These are phyloP conservation scores for Mycena venus DNA, from an alignment of 768 basidiomycete genomes.

Conservation along the genomic window DNA sequence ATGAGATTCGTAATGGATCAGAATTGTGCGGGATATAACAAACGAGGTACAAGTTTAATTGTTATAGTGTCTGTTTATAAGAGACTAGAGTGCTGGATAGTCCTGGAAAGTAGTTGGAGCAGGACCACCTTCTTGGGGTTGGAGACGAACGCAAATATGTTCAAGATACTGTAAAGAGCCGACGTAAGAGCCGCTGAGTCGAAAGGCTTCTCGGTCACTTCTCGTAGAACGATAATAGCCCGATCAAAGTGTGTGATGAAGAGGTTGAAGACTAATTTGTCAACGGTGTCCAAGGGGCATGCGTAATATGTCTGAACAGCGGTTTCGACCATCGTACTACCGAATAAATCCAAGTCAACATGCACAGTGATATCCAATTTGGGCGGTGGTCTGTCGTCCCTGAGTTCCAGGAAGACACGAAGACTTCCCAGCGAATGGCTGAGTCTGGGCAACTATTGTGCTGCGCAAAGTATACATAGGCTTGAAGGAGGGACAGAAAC, in stretches of 20 bases:
- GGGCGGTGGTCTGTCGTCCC: neutral
- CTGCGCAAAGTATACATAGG: neutral
- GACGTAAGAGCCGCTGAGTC: neutral
- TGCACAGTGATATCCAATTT: neutral
- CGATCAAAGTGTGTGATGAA: neutral
- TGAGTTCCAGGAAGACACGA: constrained; percentile 4
- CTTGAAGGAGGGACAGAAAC: constrained; percentile 5
- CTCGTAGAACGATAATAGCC: neutral
- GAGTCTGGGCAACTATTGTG: neutral
- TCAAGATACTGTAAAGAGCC: neutral
- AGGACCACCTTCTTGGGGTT: neutral
- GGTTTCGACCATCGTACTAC: neutral
- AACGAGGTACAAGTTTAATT: too few species aligned
- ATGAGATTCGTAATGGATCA: neutral
- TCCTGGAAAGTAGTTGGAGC: too few species aligned
- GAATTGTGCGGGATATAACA: too few species aligned
- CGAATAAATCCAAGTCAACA: neutral
- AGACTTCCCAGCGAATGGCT: neutral
- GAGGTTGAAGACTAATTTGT: neutral
- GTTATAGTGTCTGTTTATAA: too few species aligned
- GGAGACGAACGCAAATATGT: neutral
- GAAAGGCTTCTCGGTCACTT: neutral
- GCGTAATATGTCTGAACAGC: neutral
- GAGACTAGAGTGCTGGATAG: too few species aligned
- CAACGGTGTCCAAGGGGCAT: neutral